Evolutionary conservation across 202 grass and related monocot genomes (phyloP), one percentile per base, ranked within the genome.

Genomic region (Schoenoplectus triqueter): DNA sequence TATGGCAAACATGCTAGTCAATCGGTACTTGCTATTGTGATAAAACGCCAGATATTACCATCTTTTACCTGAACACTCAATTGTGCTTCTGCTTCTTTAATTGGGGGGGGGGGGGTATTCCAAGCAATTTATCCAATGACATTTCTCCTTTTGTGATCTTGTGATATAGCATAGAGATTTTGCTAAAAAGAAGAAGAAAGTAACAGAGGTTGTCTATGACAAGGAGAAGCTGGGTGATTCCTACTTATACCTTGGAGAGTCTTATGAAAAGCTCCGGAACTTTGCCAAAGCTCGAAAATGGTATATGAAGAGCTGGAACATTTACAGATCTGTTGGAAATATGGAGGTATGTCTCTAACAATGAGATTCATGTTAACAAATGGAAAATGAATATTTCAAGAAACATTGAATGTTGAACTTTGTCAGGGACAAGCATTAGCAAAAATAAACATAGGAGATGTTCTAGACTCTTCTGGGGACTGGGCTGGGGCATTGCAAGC

Each of bases 401-500:
- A 60, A 50, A 48, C 18, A 78, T 84, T 66, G 64, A 42, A 56
- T 31, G 31, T 64, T 80, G 7, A 68, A 67, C 1, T 82, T 2
- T 47, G 66, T 88, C 84, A 98, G 95, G 95, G 95, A 18, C 95
- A 98, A 94, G 95, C 95, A 86, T 83, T 92, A 81, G 93, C 87
- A 41, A 98, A 98, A 90, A 91, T 98, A 88, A 93, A 94, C 77
- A 93, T 98, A 87, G 95, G 95, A 19, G 89, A 88, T 87, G 87
- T 92, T 86, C 84, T 95, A 77, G 95, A 95, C 88, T 90, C 90
- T 87, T 88, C 59, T 90, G 88, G 88, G 86, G 87, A 95, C 20
- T 98, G 90, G 92, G 81, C 73, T 85, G 74, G 82, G 85, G 91
- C 93, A 45, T 86, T 98, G 88, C 71, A 98, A 86, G 90, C 93